Percentiles rank a stretch among this genome's conserved stretches.
Evolutionary conservation across 2,329 filamentous ascomycete genomes (phyloP).

Genomic region (Dactylellina sp.): DNA sequence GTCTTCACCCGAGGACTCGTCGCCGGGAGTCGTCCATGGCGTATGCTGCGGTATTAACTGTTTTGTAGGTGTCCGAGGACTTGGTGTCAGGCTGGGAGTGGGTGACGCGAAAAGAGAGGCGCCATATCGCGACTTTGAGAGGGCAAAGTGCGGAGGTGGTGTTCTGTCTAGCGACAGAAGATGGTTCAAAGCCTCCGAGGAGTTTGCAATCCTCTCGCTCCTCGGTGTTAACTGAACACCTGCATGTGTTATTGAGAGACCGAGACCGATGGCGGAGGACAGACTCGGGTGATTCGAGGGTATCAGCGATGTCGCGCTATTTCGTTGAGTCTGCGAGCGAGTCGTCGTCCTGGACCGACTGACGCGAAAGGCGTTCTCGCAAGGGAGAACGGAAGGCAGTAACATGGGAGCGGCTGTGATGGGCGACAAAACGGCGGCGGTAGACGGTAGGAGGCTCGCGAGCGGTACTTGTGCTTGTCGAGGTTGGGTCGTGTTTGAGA

Average conservation of each 20-base stretch:
- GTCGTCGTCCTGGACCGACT: conserved; percentile 52
- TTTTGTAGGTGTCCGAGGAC: conserved; percentile 52
- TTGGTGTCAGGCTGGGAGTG: conserved; percentile 51
- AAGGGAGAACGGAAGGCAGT: conserved; percentile 56
- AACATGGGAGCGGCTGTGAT: conserved; percentile 36
- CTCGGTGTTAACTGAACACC: conserved; percentile 36
- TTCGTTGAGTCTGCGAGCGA: conserved; percentile 51
- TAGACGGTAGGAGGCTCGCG: not conserved
- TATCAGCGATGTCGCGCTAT: conserved; percentile 44
- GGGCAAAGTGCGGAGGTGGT: conserved; percentile 28
- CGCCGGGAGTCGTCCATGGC: conserved; percentile 48
- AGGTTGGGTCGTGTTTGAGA: not conserved
- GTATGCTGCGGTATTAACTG: conserved; percentile 42
- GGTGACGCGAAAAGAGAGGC: conserved; percentile 46
- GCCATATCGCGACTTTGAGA: conserved; percentile 44
- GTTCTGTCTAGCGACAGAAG: conserved; percentile 50
- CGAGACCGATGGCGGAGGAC: conserved; percentile 32
- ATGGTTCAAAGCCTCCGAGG: conserved; percentile 48
- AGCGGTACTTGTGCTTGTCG: not conserved
- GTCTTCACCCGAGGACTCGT: conserved; percentile 30
- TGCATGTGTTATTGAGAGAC: conserved; percentile 36
- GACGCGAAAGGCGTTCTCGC: conserved; percentile 56
- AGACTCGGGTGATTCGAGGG: conserved; percentile 31
- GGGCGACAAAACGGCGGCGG: conserved; percentile 54
- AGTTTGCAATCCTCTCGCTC: conserved; percentile 50